These are phyloP conservation scores for Kalaharituber pfeilii DNA, from an alignment of 2,329 filamentous ascomycete species.

Conservation along the genomic window DNA sequence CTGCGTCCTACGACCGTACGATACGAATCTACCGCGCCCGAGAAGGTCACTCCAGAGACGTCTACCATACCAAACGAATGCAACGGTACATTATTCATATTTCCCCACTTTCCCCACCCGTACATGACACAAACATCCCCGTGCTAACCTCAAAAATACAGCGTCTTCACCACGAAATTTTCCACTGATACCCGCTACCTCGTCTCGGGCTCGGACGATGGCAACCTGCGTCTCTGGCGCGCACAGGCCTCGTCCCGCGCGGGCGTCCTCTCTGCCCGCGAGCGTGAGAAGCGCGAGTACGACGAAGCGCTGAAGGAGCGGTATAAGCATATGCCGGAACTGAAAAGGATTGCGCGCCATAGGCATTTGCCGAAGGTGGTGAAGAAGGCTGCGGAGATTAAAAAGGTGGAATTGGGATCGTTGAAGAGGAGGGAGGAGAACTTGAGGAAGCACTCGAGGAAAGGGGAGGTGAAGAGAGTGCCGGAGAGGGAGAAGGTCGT, in stretches of 20 bases:
- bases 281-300: slow-evolving; percentile 81
- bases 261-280: slow-evolving; percentile 68
- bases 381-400: slow-evolving; percentile 62
- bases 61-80: slow-evolving; percentile 97
- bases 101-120: slow-evolving; percentile 27
- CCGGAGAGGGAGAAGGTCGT: slow-evolving; percentile 84
- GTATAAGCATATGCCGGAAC: slow-evolving; percentile 92
- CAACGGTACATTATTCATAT: slow-evolving; percentile 43
- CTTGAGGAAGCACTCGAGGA: slow-evolving; percentile 75
- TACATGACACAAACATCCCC: too few relatives aligned
- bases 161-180: slow-evolving; percentile 70
- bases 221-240: slow-evolving; percentile 79
- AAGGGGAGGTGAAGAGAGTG: slow-evolving; percentile 54
- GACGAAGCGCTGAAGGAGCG: slow-evolving; percentile 67
- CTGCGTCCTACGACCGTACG: slow-evolving; percentile 74
- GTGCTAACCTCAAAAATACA: too few relatives aligned
- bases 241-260: slow-evolving; percentile 66
- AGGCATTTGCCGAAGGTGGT: slow-evolving; percentile 83
- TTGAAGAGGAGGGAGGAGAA: slow-evolving; percentile 90
- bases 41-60: slow-evolving; percentile 41
- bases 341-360: slow-evolving; percentile 75
- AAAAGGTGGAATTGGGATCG: slow-evolving; percentile 56
- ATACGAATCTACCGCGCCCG: slow-evolving; percentile 36
- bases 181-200: slow-evolving; percentile 82
- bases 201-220: slow-evolving; percentile 81